These are phyloP conservation scores for Zangia roseola DNA, from an alignment of 768 basidiomycete species.

Conservation along the genomic window DNA sequence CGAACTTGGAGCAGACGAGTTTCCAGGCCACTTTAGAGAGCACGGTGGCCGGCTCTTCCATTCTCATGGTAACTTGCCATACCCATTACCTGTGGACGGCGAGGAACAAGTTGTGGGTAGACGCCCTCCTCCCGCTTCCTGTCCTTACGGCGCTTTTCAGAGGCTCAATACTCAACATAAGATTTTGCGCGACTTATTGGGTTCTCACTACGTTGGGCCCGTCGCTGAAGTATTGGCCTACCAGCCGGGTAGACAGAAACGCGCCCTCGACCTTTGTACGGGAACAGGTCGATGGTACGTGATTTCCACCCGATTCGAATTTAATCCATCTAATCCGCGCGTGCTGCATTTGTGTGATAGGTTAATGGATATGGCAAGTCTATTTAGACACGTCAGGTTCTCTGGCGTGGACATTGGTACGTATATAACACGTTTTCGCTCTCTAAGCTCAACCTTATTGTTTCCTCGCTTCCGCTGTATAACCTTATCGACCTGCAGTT, in stretches of 20 bases:
- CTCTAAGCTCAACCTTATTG: slow-evolving; percentile 13
- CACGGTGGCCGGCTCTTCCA: slow-evolving; percentile 63
- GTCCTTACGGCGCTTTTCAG: slow-evolving; percentile 33
- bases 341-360: slow-evolving; percentile 37
- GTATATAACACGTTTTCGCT: slow-evolving; percentile 22
- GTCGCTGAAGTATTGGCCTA: slow-evolving; percentile 50
- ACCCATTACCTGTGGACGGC: slow-evolving; percentile 72
- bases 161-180: slow-evolving; percentile 51
- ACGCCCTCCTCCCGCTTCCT: neutral
- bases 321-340: slow-evolving; percentile 17
- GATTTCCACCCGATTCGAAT: slow-evolving; percentile 14
- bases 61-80: slow-evolving; percentile 60
- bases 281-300: slow-evolving; percentile 73
- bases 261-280: slow-evolving; percentile 72
- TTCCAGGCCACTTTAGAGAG: slow-evolving; percentile 59
- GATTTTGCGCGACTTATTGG: slow-evolving; percentile 48
- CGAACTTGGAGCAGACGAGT: slow-evolving; percentile 52
- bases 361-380: slow-evolving; percentile 70
- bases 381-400: slow-evolving; percentile 64
- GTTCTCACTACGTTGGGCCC: slow-evolving; percentile 60
- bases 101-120: slow-evolving; percentile 62
- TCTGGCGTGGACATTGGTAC: slow-evolving; percentile 76
- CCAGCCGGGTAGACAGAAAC: slow-evolving; percentile 41
- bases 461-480: neutral
- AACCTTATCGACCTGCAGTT: slow-evolving; percentile 40